A percentile compares a stretch with the other conserved stretches of the same genome.
Evolutionary conservation across 208 protist genomes (phyloP).

Genomic region (Naegleria lovaniensis): DNA sequence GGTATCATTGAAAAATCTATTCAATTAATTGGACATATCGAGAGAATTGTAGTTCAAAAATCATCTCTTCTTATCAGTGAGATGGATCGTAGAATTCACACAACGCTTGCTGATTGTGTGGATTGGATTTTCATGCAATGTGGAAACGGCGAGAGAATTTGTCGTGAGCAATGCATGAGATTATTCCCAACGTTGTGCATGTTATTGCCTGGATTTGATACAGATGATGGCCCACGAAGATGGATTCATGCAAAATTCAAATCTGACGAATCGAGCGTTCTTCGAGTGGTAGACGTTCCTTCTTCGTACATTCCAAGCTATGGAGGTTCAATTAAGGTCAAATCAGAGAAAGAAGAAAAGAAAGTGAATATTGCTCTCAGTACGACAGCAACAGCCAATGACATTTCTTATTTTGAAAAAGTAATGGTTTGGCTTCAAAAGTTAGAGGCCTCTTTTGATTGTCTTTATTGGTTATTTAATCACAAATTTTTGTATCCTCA

Average conservation of each 20-base stretch:
- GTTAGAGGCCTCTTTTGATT: conserved; percentile 24
- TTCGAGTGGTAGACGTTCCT: background rate
- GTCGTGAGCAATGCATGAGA: conserved; percentile 38
- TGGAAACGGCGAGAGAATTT: conserved; percentile 31
- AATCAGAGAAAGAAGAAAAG: background rate
- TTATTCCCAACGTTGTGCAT: conserved; percentile 40
- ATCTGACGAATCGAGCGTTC: background rate
- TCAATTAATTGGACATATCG: background rate
- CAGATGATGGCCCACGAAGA: conserved; percentile 28
- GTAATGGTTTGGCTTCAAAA: background rate
- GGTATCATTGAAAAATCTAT: conserved; percentile 24
- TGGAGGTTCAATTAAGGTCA: background rate
- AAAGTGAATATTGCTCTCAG: background rate
- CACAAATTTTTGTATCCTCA: conserved; percentile 39
- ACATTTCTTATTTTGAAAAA: background rate
- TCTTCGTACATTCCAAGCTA: background rate
- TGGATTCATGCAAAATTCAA: conserved; percentile 10
- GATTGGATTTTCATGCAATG: conserved; percentile 49
- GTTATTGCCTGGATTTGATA: conserved; percentile 29
- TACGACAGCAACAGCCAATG: background rate
- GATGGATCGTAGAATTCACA: conserved; percentile 36
- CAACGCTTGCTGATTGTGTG: conserved; percentile 40
- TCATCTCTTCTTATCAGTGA: conserved; percentile 30
- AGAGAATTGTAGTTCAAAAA: conserved; percentile 36
- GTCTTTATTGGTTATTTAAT: conserved; percentile 44